Conservation (phyloP, 225 moss, liverwort and hornwort genomes). For the Sphagnum tenellum region DNA sequence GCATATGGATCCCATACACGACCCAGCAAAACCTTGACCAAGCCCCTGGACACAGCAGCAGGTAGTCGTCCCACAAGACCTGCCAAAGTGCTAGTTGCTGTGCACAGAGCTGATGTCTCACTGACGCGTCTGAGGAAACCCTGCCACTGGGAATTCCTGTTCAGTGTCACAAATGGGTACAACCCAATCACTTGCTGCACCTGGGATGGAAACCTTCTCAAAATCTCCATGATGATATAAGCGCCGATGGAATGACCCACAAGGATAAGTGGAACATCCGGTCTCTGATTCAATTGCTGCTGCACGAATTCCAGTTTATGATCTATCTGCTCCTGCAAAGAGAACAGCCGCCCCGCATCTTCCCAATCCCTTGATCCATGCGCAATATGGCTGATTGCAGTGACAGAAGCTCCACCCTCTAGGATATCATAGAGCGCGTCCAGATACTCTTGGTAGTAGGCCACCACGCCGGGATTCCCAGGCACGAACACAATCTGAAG, state of each 20-base stretch:
- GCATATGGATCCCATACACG: slow-evolving; percentile 43
- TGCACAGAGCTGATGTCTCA: slow-evolving; percentile 24
- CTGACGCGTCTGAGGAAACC: slow-evolving; percentile 26
- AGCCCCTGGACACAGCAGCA: slow-evolving; percentile 11
- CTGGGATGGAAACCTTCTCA: slow-evolving; percentile 38
- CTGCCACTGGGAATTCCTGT: slow-evolving; percentile 37
- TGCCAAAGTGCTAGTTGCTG: slow-evolving; percentile 36
- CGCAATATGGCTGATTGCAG: slow-evolving; percentile 52
- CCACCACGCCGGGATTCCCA: slow-evolving; percentile 58
- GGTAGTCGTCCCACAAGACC: slow-evolving; percentile 41
- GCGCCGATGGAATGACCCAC: slow-evolving; percentile 57
- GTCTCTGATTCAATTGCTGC: slow-evolving; percentile 24
- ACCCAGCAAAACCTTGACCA: slow-evolving; percentile 44
- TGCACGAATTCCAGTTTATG: slow-evolving; percentile 50
- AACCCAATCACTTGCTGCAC: slow-evolving; percentile 37
- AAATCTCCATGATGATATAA: slow-evolving; percentile 41
- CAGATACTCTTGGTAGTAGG: slow-evolving; percentile 50
- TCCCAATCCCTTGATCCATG: slow-evolving; percentile 41
- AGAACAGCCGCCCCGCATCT: slow-evolving; percentile 24
- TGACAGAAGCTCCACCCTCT: slow-evolving; percentile 43
- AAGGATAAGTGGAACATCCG: slow-evolving; percentile 38
- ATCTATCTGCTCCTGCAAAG: slow-evolving; percentile 47
- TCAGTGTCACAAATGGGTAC: slow-evolving; percentile 52
- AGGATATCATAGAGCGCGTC: slow-evolving; percentile 35
- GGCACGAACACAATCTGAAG: slow-evolving; percentile 38